A percentile compares a stretch with the other conserved stretches of the same genome.
These are phyloP conservation scores for Zoysia japonica DNA, from an alignment of 176 grass and related monocot genomes.

Conservation along the genomic window DNA sequence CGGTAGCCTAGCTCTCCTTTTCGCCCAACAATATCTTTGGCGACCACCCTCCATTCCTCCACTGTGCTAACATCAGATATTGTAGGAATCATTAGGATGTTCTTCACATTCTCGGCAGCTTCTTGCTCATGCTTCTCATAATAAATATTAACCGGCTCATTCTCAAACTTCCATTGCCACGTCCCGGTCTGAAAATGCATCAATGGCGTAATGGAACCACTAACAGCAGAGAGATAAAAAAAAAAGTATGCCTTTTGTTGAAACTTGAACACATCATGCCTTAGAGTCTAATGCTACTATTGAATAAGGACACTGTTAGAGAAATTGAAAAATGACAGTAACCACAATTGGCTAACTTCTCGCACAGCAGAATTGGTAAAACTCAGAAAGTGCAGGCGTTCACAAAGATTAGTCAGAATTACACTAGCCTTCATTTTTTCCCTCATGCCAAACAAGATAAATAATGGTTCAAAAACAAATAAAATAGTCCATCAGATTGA, in stretches of 20 bases:
- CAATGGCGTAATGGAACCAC: conserved; percentile 17
- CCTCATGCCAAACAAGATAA: no score
- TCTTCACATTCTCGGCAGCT: conserved; percentile 57
- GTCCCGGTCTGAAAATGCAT: conserved; percentile 70
- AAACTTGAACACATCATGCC: neutral
- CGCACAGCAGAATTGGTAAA: neutral
- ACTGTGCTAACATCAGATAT: conserved; percentile 98
- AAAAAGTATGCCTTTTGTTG: neutral
- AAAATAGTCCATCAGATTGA: no score
- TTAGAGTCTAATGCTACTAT: neutral
- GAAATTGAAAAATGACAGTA: neutral
- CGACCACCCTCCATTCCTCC: conserved; percentile 80
- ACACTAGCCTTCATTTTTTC: no score
- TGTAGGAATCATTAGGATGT: conserved; percentile 92
- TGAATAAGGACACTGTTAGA: neutral
- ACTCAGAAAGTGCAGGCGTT: neutral
- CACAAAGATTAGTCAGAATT: neutral
- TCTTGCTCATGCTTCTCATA: conserved; percentile 71
- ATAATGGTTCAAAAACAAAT: no score
- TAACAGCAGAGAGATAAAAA: conserved; percentile 29
- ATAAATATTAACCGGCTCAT: conserved; percentile 64
- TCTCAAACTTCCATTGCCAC: conserved; percentile 85
- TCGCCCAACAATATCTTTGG: conserved; percentile 67
- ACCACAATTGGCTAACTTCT: neutral
- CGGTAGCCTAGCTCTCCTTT: conserved; percentile 67